Evolutionary conservation across 2,329 filamentous ascomycete species (phyloP).

Genomic region (Exophiala viscosa): DNA sequence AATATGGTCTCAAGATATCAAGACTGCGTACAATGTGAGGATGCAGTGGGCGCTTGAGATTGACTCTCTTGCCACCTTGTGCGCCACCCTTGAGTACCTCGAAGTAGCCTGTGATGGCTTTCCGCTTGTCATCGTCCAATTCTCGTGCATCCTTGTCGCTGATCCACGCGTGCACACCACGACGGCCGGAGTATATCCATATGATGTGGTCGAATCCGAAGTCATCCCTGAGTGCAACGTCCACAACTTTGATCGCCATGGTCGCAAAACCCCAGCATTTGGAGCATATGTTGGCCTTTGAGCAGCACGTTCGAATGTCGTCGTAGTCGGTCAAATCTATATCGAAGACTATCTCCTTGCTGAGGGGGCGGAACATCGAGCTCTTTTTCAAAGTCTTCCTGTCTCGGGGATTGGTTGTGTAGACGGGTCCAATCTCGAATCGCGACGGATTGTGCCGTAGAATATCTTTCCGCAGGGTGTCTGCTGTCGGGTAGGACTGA

Average conservation of each 20-base stretch:
- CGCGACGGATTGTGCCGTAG: slow-evolving; percentile 82
- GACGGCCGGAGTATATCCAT: slow-evolving; percentile 96
- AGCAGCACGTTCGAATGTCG: slow-evolving; percentile 90
- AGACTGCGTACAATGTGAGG: slow-evolving; percentile 85
- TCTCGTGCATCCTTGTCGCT: slow-evolving; percentile 82
- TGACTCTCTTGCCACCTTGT: slow-evolving; percentile 82
- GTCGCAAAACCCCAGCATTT: slow-evolving; percentile 98
- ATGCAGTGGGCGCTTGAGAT: slow-evolving; percentile 78
- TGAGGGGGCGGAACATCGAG: slow-evolving; percentile 75
- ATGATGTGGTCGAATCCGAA: slow-evolving; percentile 96
- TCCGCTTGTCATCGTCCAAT: slow-evolving; percentile 80
- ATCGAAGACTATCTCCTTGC: slow-evolving; percentile 97
- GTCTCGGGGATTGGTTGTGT: slow-evolving; percentile 88
- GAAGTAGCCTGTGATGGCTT: slow-evolving; percentile 82
- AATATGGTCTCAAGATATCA: slow-evolving; percentile 77
- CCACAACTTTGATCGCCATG: slow-evolving; percentile 94
- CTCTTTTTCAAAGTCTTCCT: slow-evolving; percentile 81
- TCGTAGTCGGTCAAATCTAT: slow-evolving; percentile 99
- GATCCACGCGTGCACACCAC: slow-evolving; percentile 97
- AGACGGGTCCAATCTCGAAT: slow-evolving; percentile 98
- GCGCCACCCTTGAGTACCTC: slow-evolving; percentile 85
- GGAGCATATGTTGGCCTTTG: slow-evolving; percentile 84
- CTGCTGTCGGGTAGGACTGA: slow-evolving; percentile 69
- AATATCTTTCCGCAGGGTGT: slow-evolving; percentile 83
- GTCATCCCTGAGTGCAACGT: slow-evolving; percentile 81